Base-by-base conservation (phyloP, 192 early-diverging fungal species). In the Linnemannia zychae region DNA sequence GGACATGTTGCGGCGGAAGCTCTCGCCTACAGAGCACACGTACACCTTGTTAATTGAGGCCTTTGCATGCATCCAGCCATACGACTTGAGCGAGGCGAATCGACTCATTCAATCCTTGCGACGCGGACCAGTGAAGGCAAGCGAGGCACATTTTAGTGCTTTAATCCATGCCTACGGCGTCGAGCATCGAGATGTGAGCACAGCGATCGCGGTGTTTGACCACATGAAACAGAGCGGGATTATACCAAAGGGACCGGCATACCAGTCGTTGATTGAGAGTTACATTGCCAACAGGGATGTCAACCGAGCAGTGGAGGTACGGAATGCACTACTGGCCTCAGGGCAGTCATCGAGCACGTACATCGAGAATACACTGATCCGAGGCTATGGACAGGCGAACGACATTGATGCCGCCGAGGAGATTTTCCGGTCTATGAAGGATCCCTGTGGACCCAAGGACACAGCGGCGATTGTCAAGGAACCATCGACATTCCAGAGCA, bases 291-390 rank as follows among this genome's bases (percentile, higher is more conserved):
- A 91, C 63, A 68, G 86, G 20, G 70, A 87, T 31, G 75, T 93
- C 7, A 52, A 36, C 1, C 67, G 79, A 22, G 92, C 92, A 15
- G 87, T 91, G 46, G 48, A 86, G 12, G 57, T 91, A n/a, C 88
- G 90, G 28, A 72, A 87, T 33, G 77, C 86, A 31, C 90, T 91
- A 80, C 37, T 88, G 46, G 44, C 67, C 1, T 71, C 72, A 2
- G 87, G 89, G 15, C 81, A 86, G 34, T 84, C 84, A 16, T 88
- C 85, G 16, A 90, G 87, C 28, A 79, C 92, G 1, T 91, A 91
- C 72, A 93, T 93, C 44, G 91, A 93, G 72, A 93, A 93, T 74
- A 77, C 89, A 4, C 79, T 93, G 79, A 93, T 93, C 66, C 88
- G 89, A 31, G 91, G 92, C 1, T 93, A 88, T 77, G 92, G 92